A percentile compares a stretch with the other conserved stretches of the same genome.
phyloP scores from a whole-genome alignment of 306 rosid species.

The Gynostemma pentaphyllum region DNA sequence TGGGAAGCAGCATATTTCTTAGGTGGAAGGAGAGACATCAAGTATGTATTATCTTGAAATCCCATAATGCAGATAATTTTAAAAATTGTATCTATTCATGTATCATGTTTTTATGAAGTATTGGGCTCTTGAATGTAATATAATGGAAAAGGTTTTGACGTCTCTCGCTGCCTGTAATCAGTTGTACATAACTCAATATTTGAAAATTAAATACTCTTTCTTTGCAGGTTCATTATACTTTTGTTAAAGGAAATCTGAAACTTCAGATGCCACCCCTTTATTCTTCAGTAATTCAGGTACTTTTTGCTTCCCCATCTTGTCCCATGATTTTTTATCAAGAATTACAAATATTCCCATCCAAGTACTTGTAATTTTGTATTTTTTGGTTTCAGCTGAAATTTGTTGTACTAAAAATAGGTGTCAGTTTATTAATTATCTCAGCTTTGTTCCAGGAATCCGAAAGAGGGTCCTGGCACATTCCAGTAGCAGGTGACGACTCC shows the following conservation, averaged over 20 bases:
- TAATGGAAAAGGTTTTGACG: not conserved
- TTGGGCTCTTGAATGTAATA: not conserved
- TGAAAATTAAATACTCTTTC: not conserved
- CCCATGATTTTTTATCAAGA: not conserved
- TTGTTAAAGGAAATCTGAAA: conserved; percentile 54
- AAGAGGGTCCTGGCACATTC: conserved; percentile 82
- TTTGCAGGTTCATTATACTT: conserved; percentile 67
- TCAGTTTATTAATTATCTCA: not conserved
- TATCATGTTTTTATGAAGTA: not conserved
- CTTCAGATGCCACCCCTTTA: conserved; percentile 72
- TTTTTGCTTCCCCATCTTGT: conserved; percentile 1
- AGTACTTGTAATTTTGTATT: not conserved
- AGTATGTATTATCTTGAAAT: conserved; percentile 27
- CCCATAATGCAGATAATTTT: not conserved
- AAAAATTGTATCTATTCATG: not conserved
- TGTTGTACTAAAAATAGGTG: no score
- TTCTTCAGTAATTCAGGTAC: conserved; percentile 84
- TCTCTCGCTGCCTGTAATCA: not conserved
- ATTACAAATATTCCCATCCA: not conserved
- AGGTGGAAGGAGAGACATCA: conserved; percentile 97
- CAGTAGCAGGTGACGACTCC: conserved; percentile 24
- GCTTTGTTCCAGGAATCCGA: conserved; percentile 59
- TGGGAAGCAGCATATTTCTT: conserved; percentile 64
- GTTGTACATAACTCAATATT: not conserved
- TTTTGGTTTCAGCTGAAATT: not conserved